Evolutionary conservation across 2,329 filamentous ascomycete genomes (phyloP).

Genomic region (Xylariaceae sp.): DNA sequence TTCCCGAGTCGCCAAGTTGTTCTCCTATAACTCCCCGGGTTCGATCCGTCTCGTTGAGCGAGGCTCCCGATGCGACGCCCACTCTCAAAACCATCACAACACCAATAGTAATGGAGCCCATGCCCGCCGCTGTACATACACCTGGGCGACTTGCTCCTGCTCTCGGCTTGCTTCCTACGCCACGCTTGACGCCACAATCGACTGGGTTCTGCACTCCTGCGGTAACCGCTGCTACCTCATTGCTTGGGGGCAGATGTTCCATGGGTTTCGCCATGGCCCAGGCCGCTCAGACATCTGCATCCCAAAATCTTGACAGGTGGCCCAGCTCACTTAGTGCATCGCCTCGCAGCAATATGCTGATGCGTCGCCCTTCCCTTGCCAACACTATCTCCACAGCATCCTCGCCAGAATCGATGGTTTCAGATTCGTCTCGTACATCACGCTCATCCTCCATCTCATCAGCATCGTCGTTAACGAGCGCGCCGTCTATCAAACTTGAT

Average conservation of each 20-base stretch:
- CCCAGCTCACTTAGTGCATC: constrained; percentile 47
- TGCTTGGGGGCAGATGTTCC: constrained; percentile 48
- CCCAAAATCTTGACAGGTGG: constrained; percentile 53
- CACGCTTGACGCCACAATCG: constrained; percentile 54
- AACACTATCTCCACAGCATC: constrained; percentile 60
- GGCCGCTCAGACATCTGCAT: constrained; percentile 42
- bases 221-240: constrained; percentile 49
- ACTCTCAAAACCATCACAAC: constrained; percentile 41
- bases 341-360: constrained; percentile 46
- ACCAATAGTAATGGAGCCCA: constrained; percentile 49
- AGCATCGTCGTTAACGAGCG: constrained; percentile 56
- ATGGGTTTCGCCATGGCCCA: constrained; percentile 61
- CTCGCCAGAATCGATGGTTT: constrained; percentile 65
- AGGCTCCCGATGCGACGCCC: constrained; percentile 39
- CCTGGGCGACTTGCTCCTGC: constrained; percentile 48
- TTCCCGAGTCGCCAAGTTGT: constrained; percentile 40
- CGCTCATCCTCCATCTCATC: constrained; percentile 63
- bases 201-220: constrained; percentile 58
- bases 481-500: constrained; percentile 56
- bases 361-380: constrained; percentile 59
- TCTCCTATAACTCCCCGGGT: constrained; percentile 44
- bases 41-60: constrained; percentile 30
- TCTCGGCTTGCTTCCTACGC: constrained; percentile 54
- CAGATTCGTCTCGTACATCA: constrained; percentile 57
- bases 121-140: constrained; percentile 40